phyloP scores from a whole-genome alignment of 345 rosid species.

The Punica granatum region DNA sequence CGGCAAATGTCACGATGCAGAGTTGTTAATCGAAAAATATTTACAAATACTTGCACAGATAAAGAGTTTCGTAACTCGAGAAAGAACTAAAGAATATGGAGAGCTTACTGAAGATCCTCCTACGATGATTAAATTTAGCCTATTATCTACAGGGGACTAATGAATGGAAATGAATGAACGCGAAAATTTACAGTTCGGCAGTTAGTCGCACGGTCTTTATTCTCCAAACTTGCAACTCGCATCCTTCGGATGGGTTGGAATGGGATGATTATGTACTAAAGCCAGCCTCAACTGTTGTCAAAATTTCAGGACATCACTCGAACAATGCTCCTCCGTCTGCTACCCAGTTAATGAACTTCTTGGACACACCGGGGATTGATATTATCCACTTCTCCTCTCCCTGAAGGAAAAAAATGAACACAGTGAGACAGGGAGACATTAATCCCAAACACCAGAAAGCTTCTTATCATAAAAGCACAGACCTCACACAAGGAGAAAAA shows the following conservation, averaged over 20 bases:
- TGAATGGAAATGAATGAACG: background rate
- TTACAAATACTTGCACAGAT: too few species aligned
- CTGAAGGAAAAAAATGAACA: background rate
- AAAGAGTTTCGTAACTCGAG: background rate
- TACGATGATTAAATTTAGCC: background rate
- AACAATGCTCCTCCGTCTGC: constrained; percentile 38
- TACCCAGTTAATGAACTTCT: background rate
- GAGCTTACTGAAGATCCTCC: background rate
- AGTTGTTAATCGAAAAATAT: background rate
- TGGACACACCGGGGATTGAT: background rate
- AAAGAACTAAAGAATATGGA: background rate
- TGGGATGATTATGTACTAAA: constrained; percentile 12
- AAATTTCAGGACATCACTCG: constrained; percentile 13
- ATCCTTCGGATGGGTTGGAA: constrained; percentile 35
- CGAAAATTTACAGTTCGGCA: background rate
- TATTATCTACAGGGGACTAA: too few species aligned
- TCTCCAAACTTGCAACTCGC: background rate
- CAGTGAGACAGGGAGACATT: background rate
- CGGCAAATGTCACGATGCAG: background rate
- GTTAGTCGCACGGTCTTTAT: background rate
- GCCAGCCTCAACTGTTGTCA: constrained; percentile 1
- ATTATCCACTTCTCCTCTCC: background rate
- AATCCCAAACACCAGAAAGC: background rate
- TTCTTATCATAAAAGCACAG: background rate
- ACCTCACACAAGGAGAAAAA: too few species aligned